Conservation (phyloP, 1,284 basidiomycete species). For the Boletus calvinii region DNA sequence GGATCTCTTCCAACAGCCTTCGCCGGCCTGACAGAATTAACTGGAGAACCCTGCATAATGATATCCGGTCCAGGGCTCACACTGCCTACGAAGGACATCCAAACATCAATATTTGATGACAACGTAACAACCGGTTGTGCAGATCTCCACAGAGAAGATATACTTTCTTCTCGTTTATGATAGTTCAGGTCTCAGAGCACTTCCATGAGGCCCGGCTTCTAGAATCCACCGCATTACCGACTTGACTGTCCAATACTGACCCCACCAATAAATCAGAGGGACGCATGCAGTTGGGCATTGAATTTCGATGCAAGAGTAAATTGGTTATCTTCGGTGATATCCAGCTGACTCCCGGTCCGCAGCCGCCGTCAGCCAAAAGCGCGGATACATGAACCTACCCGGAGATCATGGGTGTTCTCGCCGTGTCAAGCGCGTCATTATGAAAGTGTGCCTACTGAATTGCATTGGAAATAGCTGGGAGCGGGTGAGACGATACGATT, state of each 20-base stretch:
- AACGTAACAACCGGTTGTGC: conserved; percentile 5
- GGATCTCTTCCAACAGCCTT: conserved; percentile 14
- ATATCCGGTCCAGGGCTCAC: conserved; percentile 1
- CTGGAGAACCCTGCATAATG: conserved; percentile 5
- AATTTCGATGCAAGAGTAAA: conserved; percentile 1
- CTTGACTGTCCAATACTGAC: background rate
- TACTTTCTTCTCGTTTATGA: conserved; percentile 11
- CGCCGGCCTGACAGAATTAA: conserved; percentile 12
- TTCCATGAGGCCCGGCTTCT: conserved; percentile 6
- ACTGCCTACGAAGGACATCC: conserved; percentile 8
- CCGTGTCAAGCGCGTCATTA: background rate
- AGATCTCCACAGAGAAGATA: conserved; percentile 12
- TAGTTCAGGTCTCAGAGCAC: conserved; percentile 5
- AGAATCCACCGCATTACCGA: background rate
- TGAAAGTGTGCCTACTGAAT: background rate
- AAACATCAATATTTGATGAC: background rate
- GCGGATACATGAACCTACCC: background rate
- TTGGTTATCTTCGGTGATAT: background rate
- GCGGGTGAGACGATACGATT: background rate
- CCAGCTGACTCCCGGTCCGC: background rate
- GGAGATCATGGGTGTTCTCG: conserved; percentile 1
- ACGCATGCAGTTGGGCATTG: background rate
- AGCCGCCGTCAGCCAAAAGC: background rate
- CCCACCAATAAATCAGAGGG: background rate
- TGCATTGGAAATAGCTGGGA: conserved; percentile 4